Evolutionary conservation across 768 basidiomycete species (phyloP).

Genomic region (Amanita fuliginea): DNA sequence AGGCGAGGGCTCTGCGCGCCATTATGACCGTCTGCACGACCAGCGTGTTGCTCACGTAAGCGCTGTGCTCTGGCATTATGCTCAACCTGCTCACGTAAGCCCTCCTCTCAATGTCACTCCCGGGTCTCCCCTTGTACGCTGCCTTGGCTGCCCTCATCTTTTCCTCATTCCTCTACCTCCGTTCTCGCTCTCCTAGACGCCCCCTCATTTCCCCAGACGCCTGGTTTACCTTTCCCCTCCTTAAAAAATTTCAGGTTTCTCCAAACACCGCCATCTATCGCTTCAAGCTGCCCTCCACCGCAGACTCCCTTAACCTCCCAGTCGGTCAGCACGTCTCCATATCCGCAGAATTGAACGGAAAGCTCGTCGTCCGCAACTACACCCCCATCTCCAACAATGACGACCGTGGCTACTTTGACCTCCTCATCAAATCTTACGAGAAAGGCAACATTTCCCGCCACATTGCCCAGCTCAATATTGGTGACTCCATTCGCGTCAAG

Average conservation of each 20-base stretch:
- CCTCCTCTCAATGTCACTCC: too few species aligned
- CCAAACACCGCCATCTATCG: slow-evolving; percentile 99
- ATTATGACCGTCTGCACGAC: slow-evolving; percentile 8
- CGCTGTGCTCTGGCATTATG: neutral
- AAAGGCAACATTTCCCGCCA: slow-evolving; percentile 94
- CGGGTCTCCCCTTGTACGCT: slow-evolving; percentile 30
- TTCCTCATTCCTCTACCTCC: slow-evolving; percentile 37
- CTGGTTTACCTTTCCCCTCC: slow-evolving; percentile 79
- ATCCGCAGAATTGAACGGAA: slow-evolving; percentile 83
- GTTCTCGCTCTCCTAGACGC: slow-evolving; percentile 19
- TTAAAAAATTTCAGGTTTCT: slow-evolving; percentile 74
- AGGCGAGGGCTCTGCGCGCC: slow-evolving; percentile 21
- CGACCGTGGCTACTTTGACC: slow-evolving; percentile 88
- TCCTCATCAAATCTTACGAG: slow-evolving; percentile 98
- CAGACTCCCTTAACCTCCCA: slow-evolving; percentile 84
- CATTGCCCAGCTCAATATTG: slow-evolving; percentile 72
- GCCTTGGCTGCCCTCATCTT: slow-evolving; percentile 39
- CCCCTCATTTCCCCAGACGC: slow-evolving; percentile 63
- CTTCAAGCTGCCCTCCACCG: slow-evolving; percentile 66
- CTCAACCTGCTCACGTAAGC: too few species aligned
- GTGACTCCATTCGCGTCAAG: slow-evolving; percentile 83
- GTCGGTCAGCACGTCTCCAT: slow-evolving; percentile 95
- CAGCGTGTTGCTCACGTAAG: slow-evolving; percentile 7
- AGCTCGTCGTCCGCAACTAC: slow-evolving; percentile 84
- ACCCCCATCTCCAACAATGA: slow-evolving; percentile 94